Evolutionary conservation across 441 rosid species (phyloP), one percentile per base, ranked within the genome.

Genomic region (Gossypium schwendimanii): DNA sequence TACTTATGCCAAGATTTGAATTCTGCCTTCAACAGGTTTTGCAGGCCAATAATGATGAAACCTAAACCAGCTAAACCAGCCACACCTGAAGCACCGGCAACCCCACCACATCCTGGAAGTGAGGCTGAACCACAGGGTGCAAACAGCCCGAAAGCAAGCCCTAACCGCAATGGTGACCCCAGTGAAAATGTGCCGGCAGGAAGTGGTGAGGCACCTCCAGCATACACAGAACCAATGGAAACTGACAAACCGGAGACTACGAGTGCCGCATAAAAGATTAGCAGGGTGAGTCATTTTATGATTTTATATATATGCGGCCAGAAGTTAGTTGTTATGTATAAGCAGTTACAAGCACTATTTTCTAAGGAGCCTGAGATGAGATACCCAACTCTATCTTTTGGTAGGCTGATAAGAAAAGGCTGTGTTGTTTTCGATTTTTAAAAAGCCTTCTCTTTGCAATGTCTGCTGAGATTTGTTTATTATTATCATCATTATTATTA

Each of bases 11-110:
- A 54, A 72, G 45, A 58, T 21, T 6, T 15, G 4, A 60, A 28
- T 44, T 66, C 57, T 23, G 44, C 68, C 47, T 33, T 65, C 9
- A 5, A 61, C 89, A 94, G 99, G 88, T 62, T 85, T 41, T 93
- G 98, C 81, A 83, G 88, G 80, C 98, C 97, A 10, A 81, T 91
- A 78, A 91, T 93, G 97, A 93, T 83, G 12, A 93, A 86, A 68
- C 88, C 90, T 15, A 89, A 89, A 67, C 97, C 96, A 17, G 85
- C 84, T 18, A 89, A 93, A 78, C 88, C 95, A 44, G 72, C 85
- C 1, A 64, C 87, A 1, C 85, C 93, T 10, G 91, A 82, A 68
- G 62, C 85, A 50, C 88, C 92, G 0, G 73, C 86, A 31, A 65
- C 87, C n/a, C 87, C 94, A 18, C 87, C 85, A 1, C 78, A 85